phyloP scores from a whole-genome alignment of 108 stramenopile species.

The Conticribra weissflogii region DNA sequence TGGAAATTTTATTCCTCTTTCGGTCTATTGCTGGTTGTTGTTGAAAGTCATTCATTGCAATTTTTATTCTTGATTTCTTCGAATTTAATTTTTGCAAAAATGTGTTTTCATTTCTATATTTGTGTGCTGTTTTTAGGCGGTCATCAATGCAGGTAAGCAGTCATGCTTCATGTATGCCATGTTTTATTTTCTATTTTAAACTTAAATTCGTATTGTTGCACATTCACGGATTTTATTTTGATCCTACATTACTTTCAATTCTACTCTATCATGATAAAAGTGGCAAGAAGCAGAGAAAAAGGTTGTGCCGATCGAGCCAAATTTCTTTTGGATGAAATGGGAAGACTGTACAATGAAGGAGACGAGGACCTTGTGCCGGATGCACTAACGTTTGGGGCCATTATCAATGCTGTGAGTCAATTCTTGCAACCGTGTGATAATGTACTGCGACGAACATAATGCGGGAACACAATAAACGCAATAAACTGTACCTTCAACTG shows the following conservation, averaged over 20 bases:
- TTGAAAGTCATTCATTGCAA: background rate
- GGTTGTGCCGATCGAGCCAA: constrained; percentile 50
- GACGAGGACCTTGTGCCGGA: constrained; percentile 38
- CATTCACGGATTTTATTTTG: too few relatives aligned
- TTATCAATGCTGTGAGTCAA: constrained; percentile 41
- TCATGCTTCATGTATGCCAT: background rate
- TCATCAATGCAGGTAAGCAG: constrained; percentile 35
- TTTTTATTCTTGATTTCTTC: background rate
- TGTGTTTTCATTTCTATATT: background rate
- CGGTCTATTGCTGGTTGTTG: too few relatives aligned
- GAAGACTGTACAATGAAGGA: constrained; percentile 43
- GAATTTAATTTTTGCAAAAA: background rate
- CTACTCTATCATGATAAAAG: background rate
- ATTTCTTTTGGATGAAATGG: constrained; percentile 49
- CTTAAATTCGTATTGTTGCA: background rate
- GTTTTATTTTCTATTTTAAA: background rate
- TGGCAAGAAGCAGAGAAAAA: constrained; percentile 39
- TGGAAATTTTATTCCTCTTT: background rate
- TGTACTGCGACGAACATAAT: too few relatives aligned
- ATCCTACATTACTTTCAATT: too few relatives aligned
- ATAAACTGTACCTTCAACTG: too few relatives aligned
- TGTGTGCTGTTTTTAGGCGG: constrained; percentile 9
- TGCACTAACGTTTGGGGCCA: constrained; percentile 50
- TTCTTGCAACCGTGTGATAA: too few relatives aligned
- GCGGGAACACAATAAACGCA: too few relatives aligned